Evolutionary conservation across 2,329 filamentous ascomycete species (phyloP), one percentile per base, ranked within the genome.

Genomic region (Trichoderma asperellum): DNA sequence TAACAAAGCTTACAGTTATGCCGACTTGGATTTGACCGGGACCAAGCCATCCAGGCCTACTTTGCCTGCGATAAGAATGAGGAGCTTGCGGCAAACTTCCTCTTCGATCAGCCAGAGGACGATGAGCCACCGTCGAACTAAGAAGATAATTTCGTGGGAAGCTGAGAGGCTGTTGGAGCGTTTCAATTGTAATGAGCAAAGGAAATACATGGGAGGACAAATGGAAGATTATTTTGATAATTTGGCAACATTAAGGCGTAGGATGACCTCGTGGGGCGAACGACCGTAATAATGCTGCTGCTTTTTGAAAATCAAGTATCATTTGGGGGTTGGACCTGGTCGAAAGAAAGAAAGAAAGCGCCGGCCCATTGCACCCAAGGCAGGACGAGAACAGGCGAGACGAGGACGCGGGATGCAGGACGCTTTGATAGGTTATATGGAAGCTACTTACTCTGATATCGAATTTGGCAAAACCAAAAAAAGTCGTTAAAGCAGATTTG

Each of bases 31-130:
- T 99, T 99, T 79, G 90, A 95, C 75, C 90, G 94, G 70, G 94
- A 98, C 75, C 89, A 94, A 75, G 96, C 96, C 63, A 97, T 98
- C 74, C 95, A 99, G 83, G 96, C 96, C 32, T 99, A 98, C 83
- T 99, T 99, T 79, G 96, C 96, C 40, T 99, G 96, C 81, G 96
- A 99, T 82, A 99, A 98, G 88, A 98, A 99, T 80, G 96, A 99
- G 83, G 96, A 99, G 82, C 86, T 99, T 63, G 96, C 96, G 0
- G 96, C 96, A 73, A 99, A 99, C 83, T 98, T 97, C 81, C 86
- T 99, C 70, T 99, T 99, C 78, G 96, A 99, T 76, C 94, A 98
- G 82, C 94, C 94, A 11, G 94, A 97, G 71, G 94, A 97, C 59
- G 91, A 92, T 43, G 89, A 91, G 69, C 82, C 84, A 37, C 77